phyloP scores from a whole-genome alignment of 768 basidiomycete genomes.

The Mycena vulgaris region DNA sequence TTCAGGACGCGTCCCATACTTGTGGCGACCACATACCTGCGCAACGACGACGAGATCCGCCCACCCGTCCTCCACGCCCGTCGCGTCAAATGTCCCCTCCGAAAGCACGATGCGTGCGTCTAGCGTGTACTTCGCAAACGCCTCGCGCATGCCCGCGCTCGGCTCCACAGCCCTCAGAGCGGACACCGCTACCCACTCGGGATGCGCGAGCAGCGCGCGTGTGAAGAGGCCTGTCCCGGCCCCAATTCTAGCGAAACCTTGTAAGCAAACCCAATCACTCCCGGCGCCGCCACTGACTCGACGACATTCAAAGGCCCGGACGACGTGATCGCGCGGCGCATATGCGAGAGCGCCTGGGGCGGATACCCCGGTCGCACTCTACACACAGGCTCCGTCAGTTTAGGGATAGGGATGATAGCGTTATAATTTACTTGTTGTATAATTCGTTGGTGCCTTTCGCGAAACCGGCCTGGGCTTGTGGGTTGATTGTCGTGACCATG shows the following conservation, averaged over 20 bases:
- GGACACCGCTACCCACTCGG: conserved; percentile 54
- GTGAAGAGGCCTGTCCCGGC: conserved; percentile 78
- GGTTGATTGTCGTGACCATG: conserved; percentile 53
- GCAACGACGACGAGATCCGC: conserved; percentile 70
- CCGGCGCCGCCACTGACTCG: conserved; percentile 57
- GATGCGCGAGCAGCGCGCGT: conserved; percentile 67
- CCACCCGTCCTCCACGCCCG: conserved; percentile 58
- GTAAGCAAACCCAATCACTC: background rate
- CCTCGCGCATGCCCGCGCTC: conserved; percentile 73
- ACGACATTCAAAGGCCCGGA: conserved; percentile 57
- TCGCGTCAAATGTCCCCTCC: conserved; percentile 67
- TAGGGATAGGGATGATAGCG: background rate
- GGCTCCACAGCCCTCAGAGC: conserved; percentile 72
- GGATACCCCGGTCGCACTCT: conserved; percentile 76
- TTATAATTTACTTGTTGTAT: conserved; percentile 60
- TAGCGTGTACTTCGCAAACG: conserved; percentile 60
- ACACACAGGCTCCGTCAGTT: conserved; percentile 3
- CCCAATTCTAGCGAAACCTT: conserved; percentile 58
- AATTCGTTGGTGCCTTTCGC: conserved; percentile 73
- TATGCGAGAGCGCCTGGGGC: conserved; percentile 57
- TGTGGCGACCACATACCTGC: conserved; percentile 49
- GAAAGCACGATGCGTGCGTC: conserved; percentile 54
- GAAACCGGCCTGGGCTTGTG: conserved; percentile 66
- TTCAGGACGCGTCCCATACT: background rate
- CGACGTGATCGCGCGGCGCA: conserved; percentile 54